phyloP scores from a whole-genome alignment of 768 basidiomycete species.

The Calocybe cyanea region DNA sequence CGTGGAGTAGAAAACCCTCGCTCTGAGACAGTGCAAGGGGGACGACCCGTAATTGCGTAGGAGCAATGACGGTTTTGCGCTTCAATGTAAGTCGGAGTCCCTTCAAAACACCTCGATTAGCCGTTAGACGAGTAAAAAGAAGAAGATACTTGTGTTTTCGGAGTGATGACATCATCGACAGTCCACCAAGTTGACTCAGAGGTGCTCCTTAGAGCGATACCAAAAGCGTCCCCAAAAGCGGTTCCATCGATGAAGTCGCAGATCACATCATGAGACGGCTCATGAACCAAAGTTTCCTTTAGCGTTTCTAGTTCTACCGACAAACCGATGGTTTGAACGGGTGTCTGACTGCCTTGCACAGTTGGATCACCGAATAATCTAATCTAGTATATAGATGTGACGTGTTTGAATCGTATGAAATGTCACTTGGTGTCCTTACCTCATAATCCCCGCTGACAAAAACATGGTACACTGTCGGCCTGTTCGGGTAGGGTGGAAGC shows the following conservation, averaged over 20 bases:
- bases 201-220: constrained; percentile 55
- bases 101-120: constrained; percentile 12
- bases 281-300: constrained; percentile 29
- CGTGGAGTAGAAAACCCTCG: constrained; percentile 26
- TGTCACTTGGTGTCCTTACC: constrained; percentile 30
- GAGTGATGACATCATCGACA: constrained; percentile 25
- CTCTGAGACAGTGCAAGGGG: constrained; percentile 48
- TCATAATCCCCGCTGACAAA: constrained; percentile 85
- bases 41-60: constrained; percentile 59
- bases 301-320: constrained; percentile 37
- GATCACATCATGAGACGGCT: constrained; percentile 49
- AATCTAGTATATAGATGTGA: constrained; percentile 43
- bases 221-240: constrained; percentile 69
- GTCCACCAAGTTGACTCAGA: constrained; percentile 49
- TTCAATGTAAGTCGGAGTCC: constrained; percentile 26
- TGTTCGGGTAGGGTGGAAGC: constrained; percentile 31
- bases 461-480: constrained; percentile 57
- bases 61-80: constrained; percentile 40
- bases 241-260: constrained; percentile 74
- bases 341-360: constrained; percentile 34
- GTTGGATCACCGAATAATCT: constrained; percentile 79
- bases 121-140: neutral
- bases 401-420: neutral
- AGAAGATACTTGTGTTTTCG: constrained; percentile 10
- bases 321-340: constrained; percentile 55